A percentile compares a stretch with the other conserved stretches of the same genome.
Conservation (phyloP, 2,329 filamentous ascomycete species). For the Balansia obtecta region DNA sequence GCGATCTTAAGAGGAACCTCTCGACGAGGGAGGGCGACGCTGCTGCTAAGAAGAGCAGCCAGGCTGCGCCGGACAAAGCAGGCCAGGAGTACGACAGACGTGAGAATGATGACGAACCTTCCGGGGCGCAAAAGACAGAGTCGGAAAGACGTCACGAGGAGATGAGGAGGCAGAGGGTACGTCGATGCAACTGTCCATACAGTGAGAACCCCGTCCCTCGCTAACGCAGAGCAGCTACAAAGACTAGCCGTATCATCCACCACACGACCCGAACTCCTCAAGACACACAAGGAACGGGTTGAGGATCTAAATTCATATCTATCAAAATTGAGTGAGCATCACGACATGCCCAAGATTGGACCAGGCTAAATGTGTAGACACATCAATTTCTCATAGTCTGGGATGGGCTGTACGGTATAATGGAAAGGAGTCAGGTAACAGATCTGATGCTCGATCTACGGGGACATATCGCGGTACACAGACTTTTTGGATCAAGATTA, state of each 20-base stretch:
- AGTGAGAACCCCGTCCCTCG: background rate
- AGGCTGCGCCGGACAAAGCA: slow-evolving; percentile 12
- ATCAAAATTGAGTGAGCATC: slow-evolving; percentile 85
- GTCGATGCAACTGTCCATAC: slow-evolving; percentile 18
- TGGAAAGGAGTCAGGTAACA: background rate
- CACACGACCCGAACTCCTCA: slow-evolving; percentile 62
- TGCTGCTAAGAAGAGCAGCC: background rate
- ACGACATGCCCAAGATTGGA: slow-evolving; percentile 77
- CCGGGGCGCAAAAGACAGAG: slow-evolving; percentile 58
- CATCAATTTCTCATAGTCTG: background rate
- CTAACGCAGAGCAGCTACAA: slow-evolving; percentile 48
- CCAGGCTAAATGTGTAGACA: slow-evolving; percentile 33
- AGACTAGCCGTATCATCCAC: slow-evolving; percentile 55
- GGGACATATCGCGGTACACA: no score
- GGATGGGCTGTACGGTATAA: background rate
- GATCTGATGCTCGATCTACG: no score
- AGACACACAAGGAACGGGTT: slow-evolving; percentile 93
- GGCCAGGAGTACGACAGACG: slow-evolving; percentile 16
- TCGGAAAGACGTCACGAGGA: slow-evolving; percentile 75
- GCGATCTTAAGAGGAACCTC: slow-evolving; percentile 35
- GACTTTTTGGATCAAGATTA: no score
- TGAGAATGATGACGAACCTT: slow-evolving; percentile 18
- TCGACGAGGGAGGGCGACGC: slow-evolving; percentile 17
- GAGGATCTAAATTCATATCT: slow-evolving; percentile 93
- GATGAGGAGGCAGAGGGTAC: slow-evolving; percentile 63